Percentiles rank a stretch among this genome's conserved stretches.
These are phyloP conservation scores for Talaromyces sp. DNA, from an alignment of 2,329 filamentous ascomycete genomes.

Conservation along the genomic window DNA sequence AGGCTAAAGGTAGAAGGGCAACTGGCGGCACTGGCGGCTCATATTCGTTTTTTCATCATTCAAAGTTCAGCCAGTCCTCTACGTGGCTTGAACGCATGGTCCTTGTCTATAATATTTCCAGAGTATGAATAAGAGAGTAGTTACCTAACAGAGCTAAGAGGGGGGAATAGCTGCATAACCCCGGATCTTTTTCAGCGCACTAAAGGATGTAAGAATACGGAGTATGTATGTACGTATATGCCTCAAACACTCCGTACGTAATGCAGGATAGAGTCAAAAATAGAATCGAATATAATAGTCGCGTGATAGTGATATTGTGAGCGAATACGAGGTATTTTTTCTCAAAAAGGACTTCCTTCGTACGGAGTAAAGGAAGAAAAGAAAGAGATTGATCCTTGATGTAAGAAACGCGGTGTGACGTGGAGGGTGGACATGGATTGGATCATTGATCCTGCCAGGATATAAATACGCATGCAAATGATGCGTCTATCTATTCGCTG, in stretches of 20 bases:
- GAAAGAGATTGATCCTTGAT: neutral
- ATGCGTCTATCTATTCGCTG: neutral
- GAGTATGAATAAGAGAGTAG: neutral
- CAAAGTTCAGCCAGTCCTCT: neutral
- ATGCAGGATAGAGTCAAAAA: neutral
- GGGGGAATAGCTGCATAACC: neutral
- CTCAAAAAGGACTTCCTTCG: no score
- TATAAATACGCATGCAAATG: neutral
- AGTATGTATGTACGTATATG: neutral
- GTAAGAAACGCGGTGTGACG: constrained; percentile 16
- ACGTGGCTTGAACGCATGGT: constrained; percentile 2
- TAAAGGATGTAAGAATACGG: neutral
- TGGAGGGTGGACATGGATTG: constrained; percentile 3
- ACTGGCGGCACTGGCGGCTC: neutral
- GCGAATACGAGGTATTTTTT: neutral
- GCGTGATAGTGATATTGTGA: neutral
- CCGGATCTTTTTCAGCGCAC: neutral
- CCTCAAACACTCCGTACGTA: neutral
- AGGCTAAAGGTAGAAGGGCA: neutral
- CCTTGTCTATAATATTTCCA: neutral
- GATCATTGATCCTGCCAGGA: constrained; percentile 5
- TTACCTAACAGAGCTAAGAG: neutral
- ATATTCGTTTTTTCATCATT: neutral
- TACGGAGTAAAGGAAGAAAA: neutral
- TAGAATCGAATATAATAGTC: neutral